Evolutionary conservation across 2,329 filamentous ascomycete genomes (phyloP), one percentile per base, ranked within the genome.

Genomic region (Fusarium abutilonis): DNA sequence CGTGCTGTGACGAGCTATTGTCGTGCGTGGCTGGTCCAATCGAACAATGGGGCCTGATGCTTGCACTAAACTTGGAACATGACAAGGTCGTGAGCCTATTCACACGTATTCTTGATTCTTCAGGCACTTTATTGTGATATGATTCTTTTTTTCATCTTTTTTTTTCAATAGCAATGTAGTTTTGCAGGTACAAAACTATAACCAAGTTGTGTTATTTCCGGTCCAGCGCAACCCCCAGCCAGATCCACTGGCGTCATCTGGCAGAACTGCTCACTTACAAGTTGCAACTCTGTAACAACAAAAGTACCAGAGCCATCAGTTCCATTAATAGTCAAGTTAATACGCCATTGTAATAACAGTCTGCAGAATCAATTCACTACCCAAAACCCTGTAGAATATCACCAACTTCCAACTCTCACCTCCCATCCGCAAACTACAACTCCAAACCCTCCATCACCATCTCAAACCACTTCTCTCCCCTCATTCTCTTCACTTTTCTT

Each of bases 1-100:
- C 49, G 60, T 31, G 51, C 6, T 32, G 4, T 43, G 41, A 31
- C 52, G 67, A 54, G 42, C 53, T 47, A 26, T 26, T 26, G 23
- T 26, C 23, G 23, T 26, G 23, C 23, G 23, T 26, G 23, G 23
- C 23, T 26, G 23, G 23, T 26, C 23, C 23, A 26, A 26, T 26
- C 23, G 23, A 26, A 26, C 6, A 26, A 26, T 26, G 23, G 23
- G 23, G 23, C 4, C 23, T 26, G 23, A 26, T 26, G 23, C 23
- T 6, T 26, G 23, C 23, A 6, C 21, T 23, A 23, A 23, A 23
- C 21, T 23, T 13, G 15, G 52, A 45, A 14, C 15, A 53, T 43
- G 8, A 13, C 13, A 23, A 26, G 6, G 8, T 2, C 23, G 23
- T 26, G 6, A 26, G 8, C 8, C 6, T 26, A 8, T 26, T 26